Percentiles rank a stretch among this genome's conserved stretches.
phyloP scores from a whole-genome alignment of 106 monocot species.

The Dioscorea zingiberensis region DNA sequence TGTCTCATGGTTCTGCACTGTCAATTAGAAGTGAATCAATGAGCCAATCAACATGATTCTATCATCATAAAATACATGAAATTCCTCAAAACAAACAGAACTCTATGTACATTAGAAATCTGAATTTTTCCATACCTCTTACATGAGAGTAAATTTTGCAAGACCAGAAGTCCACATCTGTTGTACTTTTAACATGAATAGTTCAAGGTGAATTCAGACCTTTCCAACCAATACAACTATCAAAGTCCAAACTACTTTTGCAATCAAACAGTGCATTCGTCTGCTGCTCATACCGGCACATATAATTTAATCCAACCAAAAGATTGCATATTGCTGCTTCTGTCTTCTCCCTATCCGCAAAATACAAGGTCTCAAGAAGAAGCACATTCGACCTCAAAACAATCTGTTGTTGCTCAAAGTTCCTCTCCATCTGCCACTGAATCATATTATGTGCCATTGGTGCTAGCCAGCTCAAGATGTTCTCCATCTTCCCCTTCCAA shows the following conservation, averaged over 20 bases:
- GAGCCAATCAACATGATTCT: too few species aligned
- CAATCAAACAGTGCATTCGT: conserved; percentile 83
- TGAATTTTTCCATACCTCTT: too few species aligned
- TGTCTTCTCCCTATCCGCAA: conserved; percentile 82
- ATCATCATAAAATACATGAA: too few species aligned
- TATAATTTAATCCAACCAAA: conserved; percentile 85
- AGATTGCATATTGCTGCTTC: conserved; percentile 82
- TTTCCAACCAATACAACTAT: conserved; percentile 70
- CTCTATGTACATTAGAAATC: too few species aligned
- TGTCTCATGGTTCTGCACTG: too few species aligned
- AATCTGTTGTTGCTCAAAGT: conserved; percentile 88
- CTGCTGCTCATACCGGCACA: conserved; percentile 94
- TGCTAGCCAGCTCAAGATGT: conserved; percentile 67
- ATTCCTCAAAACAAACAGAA: too few species aligned
- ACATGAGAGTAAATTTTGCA: background rate
- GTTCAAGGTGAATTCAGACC: conserved; percentile 11
- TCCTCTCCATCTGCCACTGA: conserved; percentile 85
- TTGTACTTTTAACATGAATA: too few species aligned
- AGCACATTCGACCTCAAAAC: conserved; percentile 48
- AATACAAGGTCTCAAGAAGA: conserved; percentile 79
- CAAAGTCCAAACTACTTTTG: conserved; percentile 75
- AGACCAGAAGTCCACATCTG: background rate
- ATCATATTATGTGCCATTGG: conserved; percentile 97
- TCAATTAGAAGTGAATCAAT: too few species aligned
- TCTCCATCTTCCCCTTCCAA: conserved; percentile 66